Evolutionary conservation across 2,329 filamentous ascomycete species (phyloP).

Genomic region (Byssochlamys sp.): DNA sequence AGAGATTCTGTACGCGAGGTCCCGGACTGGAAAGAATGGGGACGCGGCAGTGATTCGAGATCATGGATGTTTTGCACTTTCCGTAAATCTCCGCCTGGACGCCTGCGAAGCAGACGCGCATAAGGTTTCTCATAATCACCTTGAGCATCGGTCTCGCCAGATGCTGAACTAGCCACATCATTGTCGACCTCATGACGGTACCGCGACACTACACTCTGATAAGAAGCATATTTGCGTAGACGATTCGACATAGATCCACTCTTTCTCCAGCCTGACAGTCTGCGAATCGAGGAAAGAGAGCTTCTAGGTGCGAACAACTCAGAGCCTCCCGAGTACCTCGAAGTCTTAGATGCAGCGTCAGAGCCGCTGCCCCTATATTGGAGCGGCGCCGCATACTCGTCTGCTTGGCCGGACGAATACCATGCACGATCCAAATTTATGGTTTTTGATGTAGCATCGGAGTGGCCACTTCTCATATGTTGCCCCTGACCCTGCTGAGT

Average conservation of each 20-base stretch:
- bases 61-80: constrained; percentile 58
- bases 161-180: constrained; percentile 11
- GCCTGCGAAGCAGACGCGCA: constrained; percentile 54
- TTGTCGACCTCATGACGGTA: constrained; percentile 18
- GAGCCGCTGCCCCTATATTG: constrained; percentile 17
- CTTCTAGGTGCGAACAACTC: constrained; percentile 12
- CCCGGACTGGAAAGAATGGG: constrained; percentile 28
- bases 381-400: constrained; percentile 20
- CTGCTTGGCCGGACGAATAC: constrained; percentile 5
- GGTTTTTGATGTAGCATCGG: neutral
- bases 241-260: constrained; percentile 23
- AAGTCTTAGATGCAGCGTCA: constrained; percentile 4
- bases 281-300: constrained; percentile 20
- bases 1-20: constrained; percentile 26
- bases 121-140: constrained; percentile 16
- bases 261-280: constrained; percentile 13
- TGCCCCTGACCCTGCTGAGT: neutral
- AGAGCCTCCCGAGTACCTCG: constrained; percentile 9
- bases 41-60: constrained; percentile 37
- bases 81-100: constrained; percentile 65
- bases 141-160: constrained; percentile 9
- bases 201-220: constrained; percentile 33
- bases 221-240: constrained; percentile 37
- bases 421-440: neutral
- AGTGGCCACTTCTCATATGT: constrained; percentile 6